Percentiles rank a stretch among this genome's conserved stretches.
phyloP scores from a whole-genome alignment of 2,329 filamentous ascomycete species.

The Botrytis galanthina region DNA sequence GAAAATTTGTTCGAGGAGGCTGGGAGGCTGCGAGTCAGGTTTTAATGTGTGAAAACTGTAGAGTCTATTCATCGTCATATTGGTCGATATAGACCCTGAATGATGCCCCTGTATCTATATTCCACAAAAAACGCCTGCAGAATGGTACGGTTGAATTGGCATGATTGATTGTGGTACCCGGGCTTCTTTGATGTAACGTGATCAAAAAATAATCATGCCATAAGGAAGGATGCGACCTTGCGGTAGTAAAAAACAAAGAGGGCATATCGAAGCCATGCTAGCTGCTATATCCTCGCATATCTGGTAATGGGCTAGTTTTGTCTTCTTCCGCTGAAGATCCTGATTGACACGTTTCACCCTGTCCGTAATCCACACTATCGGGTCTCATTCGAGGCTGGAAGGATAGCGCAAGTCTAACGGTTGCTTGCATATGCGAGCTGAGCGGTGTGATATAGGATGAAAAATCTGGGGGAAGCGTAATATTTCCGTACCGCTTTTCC shows the following conservation, averaged over 20 bases:
- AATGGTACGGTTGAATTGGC: background rate
- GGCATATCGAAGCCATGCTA: slow-evolving; percentile 14
- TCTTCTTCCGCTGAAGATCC: slow-evolving; percentile 26
- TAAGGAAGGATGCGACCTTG: background rate
- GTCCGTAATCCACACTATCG: slow-evolving; percentile 25
- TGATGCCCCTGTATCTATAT: background rate
- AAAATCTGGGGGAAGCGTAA: slow-evolving; percentile 2
- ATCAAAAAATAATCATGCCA: slow-evolving; percentile 1
- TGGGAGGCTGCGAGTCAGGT: slow-evolving; percentile 10
- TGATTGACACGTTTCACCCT: slow-evolving; percentile 29
- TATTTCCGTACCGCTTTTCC: background rate
- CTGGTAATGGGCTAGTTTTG: slow-evolving; percentile 23
- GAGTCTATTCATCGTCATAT: background rate
- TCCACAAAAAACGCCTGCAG: background rate
- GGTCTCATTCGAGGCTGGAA: slow-evolving; percentile 23
- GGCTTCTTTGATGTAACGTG: background rate
- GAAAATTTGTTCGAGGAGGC: slow-evolving; percentile 18
- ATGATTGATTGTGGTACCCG: background rate
- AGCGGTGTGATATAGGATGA: slow-evolving; percentile 14
- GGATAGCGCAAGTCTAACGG: slow-evolving; percentile 10
- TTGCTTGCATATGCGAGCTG: slow-evolving; percentile 18
- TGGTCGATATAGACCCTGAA: background rate
- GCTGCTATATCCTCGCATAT: slow-evolving; percentile 23
- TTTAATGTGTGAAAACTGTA: background rate
- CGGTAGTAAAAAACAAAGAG: background rate